phyloP scores from a whole-genome alignment of 768 basidiomycete species.

The Lanmaoa rubissima region DNA sequence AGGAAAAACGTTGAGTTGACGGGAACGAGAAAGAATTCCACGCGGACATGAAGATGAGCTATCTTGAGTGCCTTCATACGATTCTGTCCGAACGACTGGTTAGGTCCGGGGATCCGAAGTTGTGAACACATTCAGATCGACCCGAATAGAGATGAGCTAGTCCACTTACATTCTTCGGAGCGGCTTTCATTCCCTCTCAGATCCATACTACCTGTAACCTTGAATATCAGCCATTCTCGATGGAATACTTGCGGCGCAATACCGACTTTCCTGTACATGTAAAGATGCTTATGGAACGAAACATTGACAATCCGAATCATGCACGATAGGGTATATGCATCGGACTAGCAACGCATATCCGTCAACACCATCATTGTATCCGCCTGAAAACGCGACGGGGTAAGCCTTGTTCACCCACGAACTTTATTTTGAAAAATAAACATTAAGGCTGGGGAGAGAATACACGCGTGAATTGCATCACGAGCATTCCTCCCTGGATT shows the following conservation, averaged over 20 bases:
- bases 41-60: background rate
- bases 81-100: slow-evolving; percentile 75
- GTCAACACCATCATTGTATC: slow-evolving; percentile 83
- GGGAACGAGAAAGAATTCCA: background rate
- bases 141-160: background rate
- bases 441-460: background rate
- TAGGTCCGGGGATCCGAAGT: slow-evolving; percentile 84
- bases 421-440: slow-evolving; percentile 34
- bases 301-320: background rate
- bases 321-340: background rate
- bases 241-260: background rate
- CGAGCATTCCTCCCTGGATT: slow-evolving; percentile 57
- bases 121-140: slow-evolving; percentile 25
- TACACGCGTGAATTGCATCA: slow-evolving; percentile 82
- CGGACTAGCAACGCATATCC: slow-evolving; percentile 73
- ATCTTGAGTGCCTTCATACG: slow-evolving; percentile 72
- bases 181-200: slow-evolving; percentile 78
- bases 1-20: background rate
- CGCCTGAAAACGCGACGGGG: slow-evolving; percentile 85
- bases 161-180: slow-evolving; percentile 75
- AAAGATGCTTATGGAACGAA: slow-evolving; percentile 49
- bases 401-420: slow-evolving; percentile 75
- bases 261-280: slow-evolving; percentile 63
- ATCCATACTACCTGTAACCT: slow-evolving; percentile 73
- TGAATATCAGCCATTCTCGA: background rate